Conservation (phyloP, 495 filamentous ascomycete genomes). For the Saxophila tyrrhenica region DNA sequence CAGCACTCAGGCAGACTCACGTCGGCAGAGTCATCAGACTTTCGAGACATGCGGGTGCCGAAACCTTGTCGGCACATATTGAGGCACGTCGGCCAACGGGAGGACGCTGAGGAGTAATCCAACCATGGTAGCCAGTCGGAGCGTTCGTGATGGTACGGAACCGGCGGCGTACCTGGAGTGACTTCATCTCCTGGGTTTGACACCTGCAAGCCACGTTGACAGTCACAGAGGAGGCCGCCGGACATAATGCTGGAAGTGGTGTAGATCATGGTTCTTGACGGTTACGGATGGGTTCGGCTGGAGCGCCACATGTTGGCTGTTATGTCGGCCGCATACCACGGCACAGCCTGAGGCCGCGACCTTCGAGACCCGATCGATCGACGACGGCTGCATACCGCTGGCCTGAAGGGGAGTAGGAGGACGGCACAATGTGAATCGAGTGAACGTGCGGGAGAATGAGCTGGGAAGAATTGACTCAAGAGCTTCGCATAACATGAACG, state of each 20-base stretch:
- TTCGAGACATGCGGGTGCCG: not conserved
- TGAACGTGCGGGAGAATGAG: too few relatives aligned
- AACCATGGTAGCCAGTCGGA: not conserved
- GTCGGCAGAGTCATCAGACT: not conserved
- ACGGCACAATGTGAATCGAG: too few relatives aligned
- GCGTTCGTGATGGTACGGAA: not conserved
- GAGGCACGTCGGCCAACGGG: not conserved
- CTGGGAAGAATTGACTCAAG: too few relatives aligned
- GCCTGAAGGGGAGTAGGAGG: too few relatives aligned
- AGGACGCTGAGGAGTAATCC: not conserved
- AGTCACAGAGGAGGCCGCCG: not conserved
- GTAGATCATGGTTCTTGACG: not conserved
- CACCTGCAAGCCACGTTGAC: not conserved
- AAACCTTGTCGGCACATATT: not conserved
- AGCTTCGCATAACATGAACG: too few relatives aligned
- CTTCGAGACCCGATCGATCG: not conserved
- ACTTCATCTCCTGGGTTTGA: not conserved
- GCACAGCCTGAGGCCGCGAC: not conserved
- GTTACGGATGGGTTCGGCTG: not conserved
- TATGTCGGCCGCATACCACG: not conserved
- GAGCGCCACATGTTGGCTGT: not conserved
- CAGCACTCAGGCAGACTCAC: not conserved
- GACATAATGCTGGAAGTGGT: not conserved
- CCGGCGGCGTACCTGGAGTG: not conserved
- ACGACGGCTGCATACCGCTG: too few relatives aligned